Conservation (phyloP, 371 early-diverging fungal genomes). For the Blastocladiella emersonii region DNA sequence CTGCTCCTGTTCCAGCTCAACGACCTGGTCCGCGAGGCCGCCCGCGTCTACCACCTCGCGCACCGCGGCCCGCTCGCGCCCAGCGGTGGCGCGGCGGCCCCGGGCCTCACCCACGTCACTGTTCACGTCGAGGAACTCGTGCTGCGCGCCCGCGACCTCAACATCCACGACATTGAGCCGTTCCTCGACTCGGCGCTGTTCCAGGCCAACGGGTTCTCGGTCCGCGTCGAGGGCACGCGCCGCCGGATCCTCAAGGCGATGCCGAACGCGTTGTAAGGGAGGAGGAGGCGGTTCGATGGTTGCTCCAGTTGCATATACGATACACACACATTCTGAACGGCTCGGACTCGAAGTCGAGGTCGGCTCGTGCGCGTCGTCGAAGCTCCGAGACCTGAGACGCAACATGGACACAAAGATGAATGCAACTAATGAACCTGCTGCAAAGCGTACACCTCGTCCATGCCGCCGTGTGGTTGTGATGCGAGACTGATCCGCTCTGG, state of each 20-base stretch:
- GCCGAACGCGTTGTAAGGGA: no score
- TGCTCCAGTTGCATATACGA: no score
- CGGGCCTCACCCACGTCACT: conserved; percentile 21
- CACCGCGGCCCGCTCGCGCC: conserved; percentile 27
- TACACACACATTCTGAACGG: no score
- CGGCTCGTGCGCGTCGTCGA: no score
- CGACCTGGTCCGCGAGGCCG: conserved; percentile 56
- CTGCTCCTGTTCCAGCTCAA: conserved; percentile 57
- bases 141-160: conserved; percentile 30
- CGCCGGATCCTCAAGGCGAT: neutral
- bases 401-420: no score
- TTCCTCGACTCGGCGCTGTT: conserved; percentile 25
- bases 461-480: no score
- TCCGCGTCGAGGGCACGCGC: neutral
- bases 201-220: neutral
- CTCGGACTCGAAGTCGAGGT: no score
- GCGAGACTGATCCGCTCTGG: no score
- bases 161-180: conserved; percentile 45
- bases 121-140: conserved; percentile 45
- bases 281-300: no score
- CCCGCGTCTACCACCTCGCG: conserved; percentile 50
- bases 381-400: no score
- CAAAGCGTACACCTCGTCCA: no score
- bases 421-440: no score
- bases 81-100: conserved; percentile 12